Evolutionary conservation across 2,329 filamentous ascomycete species (phyloP), one percentile per base, ranked within the genome.

Genomic region (Lachnum nothofagi): DNA sequence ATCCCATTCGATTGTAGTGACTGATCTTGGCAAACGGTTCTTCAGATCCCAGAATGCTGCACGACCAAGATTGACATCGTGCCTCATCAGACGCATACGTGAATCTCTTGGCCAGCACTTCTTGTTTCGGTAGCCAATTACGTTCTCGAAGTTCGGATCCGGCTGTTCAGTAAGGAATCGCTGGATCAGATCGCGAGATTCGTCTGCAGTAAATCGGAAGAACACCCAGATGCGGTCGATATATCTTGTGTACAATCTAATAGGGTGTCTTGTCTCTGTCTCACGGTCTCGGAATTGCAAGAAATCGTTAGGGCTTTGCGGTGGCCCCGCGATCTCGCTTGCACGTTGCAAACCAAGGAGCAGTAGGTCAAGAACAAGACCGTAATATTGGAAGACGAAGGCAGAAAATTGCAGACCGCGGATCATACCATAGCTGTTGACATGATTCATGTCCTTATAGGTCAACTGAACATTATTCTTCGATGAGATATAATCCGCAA

Each of bases 401-500:
- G 89, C 93, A 1, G 93, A 96, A 71, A 98, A 98, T 59, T 98
- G 94, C 14, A 98, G 78, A 60, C 94, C 93, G 63, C 93, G 89
- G 62, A 98, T 96, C 86, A 98, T 87, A 60, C 93, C 93, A 65
- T 97, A 98, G 65, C 89, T 94, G 71, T 98, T 98, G 65, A 94
- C 93, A 64, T 98, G 93, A 65, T 96, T 97, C 93, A 98, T 98
- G 62, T 98, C 93, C 74, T 98, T 98, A 76, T 98, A 98, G 54
- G 94, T 96, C 55, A 98, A 79, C 67, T 96, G 91, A 10, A 98
- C 93, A 65, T 98, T 98, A 76, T 98, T 98, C 80, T 98, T 98
- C 31, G 91, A 90, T 1, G 91, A 96, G 64, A 98, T 98, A 71
- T 98, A 98, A 68, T 98, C 94, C 4, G 93, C 93, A 72, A 98